These are phyloP conservation scores for Podaxis mareebaensis DNA, from an alignment of 768 basidiomycete genomes.

Conservation along the genomic window DNA sequence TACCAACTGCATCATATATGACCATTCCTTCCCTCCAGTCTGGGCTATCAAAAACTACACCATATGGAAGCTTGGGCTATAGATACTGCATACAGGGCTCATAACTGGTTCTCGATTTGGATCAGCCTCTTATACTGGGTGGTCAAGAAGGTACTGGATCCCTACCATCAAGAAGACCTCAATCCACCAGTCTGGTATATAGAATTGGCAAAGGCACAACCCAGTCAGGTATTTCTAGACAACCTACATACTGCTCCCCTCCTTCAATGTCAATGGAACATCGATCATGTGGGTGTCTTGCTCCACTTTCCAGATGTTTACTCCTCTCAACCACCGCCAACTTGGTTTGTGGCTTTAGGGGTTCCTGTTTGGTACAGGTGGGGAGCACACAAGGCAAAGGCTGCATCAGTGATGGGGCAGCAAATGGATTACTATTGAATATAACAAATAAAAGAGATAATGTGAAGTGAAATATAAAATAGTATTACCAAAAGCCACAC, in stretches of 20 bases:
- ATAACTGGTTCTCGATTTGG: not conserved
- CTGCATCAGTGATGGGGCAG: no score
- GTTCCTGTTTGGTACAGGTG: conserved; percentile 2
- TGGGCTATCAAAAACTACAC: not conserved
- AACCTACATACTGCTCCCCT: not conserved
- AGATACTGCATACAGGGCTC: not conserved
- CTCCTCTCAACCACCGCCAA: not conserved
- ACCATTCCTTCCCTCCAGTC: not conserved
- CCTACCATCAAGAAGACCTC: not conserved
- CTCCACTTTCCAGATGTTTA: not conserved
- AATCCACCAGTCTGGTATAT: not conserved
- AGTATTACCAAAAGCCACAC: no score
- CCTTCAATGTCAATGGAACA: not conserved
- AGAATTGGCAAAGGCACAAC: not conserved
- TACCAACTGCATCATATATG: not conserved
- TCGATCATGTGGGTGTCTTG: not conserved
- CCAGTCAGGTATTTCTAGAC: not conserved
- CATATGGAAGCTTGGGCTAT: not conserved
- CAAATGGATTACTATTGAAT: no score
- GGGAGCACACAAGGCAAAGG: not conserved
- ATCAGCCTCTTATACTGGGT: not conserved
- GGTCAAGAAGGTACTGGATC: not conserved
- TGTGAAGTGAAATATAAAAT: no score
- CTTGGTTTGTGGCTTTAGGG: not conserved
- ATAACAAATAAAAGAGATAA: no score